phyloP scores from a whole-genome alignment of 176 grass and related monocot genomes.

The Chloris gayana region DNA sequence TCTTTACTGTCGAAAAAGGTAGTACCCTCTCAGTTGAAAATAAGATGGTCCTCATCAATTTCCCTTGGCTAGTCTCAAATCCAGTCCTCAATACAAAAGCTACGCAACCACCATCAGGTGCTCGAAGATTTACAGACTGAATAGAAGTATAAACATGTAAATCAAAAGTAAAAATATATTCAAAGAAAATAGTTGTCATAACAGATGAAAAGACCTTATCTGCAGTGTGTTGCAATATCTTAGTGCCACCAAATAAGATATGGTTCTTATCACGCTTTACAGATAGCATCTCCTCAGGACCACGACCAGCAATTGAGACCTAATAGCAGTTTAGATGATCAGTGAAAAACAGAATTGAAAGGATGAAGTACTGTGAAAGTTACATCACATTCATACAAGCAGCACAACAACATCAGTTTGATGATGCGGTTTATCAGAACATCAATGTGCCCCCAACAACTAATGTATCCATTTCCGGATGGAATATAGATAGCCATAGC shows the following conservation, averaged over 20 bases:
- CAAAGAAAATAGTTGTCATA: slow-evolving; percentile 19
- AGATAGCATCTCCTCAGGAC: slow-evolving; percentile 82
- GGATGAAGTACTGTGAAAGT: slow-evolving; percentile 1
- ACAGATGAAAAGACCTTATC: slow-evolving; percentile 72
- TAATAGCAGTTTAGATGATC: slow-evolving; percentile 48
- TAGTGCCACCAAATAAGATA: slow-evolving; percentile 97
- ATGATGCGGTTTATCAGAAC: neutral
- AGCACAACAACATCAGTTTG: slow-evolving; percentile 9
- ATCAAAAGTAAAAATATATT: slow-evolving; percentile 37
- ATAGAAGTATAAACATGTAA: slow-evolving; percentile 55
- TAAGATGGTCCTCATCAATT: slow-evolving; percentile 98
- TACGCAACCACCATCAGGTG: slow-evolving; percentile 93
- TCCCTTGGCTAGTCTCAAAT: slow-evolving; percentile 99
- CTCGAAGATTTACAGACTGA: slow-evolving; percentile 77
- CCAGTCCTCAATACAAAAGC: slow-evolving; percentile 97
- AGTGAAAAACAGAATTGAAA: slow-evolving; percentile 29
- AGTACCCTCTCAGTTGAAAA: slow-evolving; percentile 99
- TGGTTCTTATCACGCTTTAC: slow-evolving; percentile 97
- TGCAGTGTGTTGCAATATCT: slow-evolving; percentile 95
- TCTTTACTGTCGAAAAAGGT: slow-evolving; percentile 33
- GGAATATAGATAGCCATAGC: neutral
- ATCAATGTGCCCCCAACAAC: neutral
- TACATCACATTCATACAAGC: neutral
- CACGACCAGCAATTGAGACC: slow-evolving; percentile 74
- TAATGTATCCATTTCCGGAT: neutral